These are phyloP conservation scores for Allium cepa DNA, from an alignment of 106 monocot species.

Conservation along the genomic window DNA sequence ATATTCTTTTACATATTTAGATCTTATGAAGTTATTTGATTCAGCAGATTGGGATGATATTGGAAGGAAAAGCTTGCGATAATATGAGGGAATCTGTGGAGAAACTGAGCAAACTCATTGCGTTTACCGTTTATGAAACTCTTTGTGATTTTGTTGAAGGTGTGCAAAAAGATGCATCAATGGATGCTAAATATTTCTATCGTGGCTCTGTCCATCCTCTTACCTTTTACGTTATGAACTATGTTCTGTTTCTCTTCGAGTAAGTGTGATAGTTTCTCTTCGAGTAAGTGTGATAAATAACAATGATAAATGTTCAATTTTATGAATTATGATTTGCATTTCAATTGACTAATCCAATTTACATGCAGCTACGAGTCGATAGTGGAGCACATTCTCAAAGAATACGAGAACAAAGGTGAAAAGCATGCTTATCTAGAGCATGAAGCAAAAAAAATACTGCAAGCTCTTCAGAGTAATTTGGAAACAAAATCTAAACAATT, in stretches of 20 bases:
- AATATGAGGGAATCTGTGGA: neutral
- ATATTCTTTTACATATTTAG: too few relatives aligned
- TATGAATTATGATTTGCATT: neutral
- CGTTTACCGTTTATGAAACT: neutral
- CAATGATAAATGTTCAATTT: too few relatives aligned
- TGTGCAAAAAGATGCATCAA: neutral
- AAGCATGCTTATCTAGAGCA: neutral
- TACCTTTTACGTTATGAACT: slow-evolving; percentile 83
- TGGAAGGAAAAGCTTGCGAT: slow-evolving; percentile 3
- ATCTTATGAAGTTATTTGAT: neutral
- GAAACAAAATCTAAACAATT: slow-evolving; percentile 1
- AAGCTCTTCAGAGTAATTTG: neutral
- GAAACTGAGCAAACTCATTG: neutral
- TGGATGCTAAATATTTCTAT: neutral
- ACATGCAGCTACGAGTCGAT: neutral
- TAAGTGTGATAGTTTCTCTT: slow-evolving; percentile 42
- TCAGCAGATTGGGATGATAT: neutral
- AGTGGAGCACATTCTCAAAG: neutral
- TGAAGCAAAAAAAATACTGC: neutral
- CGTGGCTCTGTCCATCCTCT: slow-evolving; percentile 28
- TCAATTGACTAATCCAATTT: neutral
- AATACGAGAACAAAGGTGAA: neutral
- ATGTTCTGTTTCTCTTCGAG: slow-evolving; percentile 67
- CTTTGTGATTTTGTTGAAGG: neutral
- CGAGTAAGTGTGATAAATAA: slow-evolving; percentile 32